Evolutionary conservation across 495 filamentous ascomycete species (phyloP), one percentile per base, ranked within the genome.

Genomic region (Neurospora sp.): DNA sequence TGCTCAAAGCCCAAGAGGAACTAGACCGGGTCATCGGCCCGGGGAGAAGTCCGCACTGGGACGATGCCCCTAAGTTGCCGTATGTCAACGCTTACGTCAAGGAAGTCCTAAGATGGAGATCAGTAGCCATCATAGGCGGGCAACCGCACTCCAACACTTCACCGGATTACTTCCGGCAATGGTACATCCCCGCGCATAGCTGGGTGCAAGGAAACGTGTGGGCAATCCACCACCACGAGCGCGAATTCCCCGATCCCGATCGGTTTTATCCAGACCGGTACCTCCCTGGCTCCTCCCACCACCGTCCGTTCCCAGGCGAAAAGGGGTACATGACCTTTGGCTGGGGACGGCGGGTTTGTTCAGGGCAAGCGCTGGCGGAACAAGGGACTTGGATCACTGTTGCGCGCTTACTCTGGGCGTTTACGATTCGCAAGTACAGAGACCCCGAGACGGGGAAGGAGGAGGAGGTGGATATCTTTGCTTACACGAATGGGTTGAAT

Each of bases 291-390:
- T n/a, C n/a, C n/a, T n/a, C n/a, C n/a, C 82, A 85, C 62, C 76
- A 78, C 6, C 82, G 88, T 20, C 86, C 86, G 0, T 90, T 90
- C 73, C 88, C 87, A 1, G 84, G 85, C 8, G 88, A 90, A 70
- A 85, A 81, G 69, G 88, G 88, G 0, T 90, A 90, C 76, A 90
- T 90, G 88, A 90, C 87, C 6, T 90, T 90, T 70, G 88, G 88
- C 66, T 90, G 88, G 84, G 89, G 89, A 31, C 83, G 89, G 3
- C 82, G 89, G 6, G 84, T 90, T 31, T 90, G 89, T 75, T 84
- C 85, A 16, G 89, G 89, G 0, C 87, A 88, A 69, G 85, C 86
- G 4, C 78, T 90, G 0, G 89, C 89, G 0, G 88, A 91, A 71
- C 86, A 88, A 31, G 86, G 84, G 6, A 82, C 88, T 4, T 89